Base-by-base conservation (phyloP, 306 rosid species). In the Cicer pinnatifidum region DNA sequence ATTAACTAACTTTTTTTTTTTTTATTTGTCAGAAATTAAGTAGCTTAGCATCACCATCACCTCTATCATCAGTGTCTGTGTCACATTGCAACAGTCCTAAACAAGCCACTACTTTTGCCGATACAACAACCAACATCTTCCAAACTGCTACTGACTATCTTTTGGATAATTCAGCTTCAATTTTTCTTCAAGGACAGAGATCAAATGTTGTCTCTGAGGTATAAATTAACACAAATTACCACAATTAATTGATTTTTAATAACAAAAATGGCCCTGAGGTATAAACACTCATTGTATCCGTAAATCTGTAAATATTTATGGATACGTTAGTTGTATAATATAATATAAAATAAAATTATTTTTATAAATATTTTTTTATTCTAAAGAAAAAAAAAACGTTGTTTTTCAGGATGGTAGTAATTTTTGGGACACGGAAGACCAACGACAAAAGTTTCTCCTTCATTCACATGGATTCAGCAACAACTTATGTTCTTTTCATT, bases 361-460 rank as follows among this genome's bases (percentile, higher is more conserved):
- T 28, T 28, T 3, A 3, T 28, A 3, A 28, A 28, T 7, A 6
- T 50, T 13, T 50, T 9, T 0, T 6, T 9, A 56, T 44, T 50
- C 35, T 71, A 69, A 80, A 69, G 33, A 23, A 28, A 28, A 28
- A 81, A 77, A 62, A 58, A 44, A 79, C 48, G 58, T 82, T 69
- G 37, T 81, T 85, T 85, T 84, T 90, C 90, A 92, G 98, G 95
- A 81, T 45, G 83, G 78, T 53, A 71, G 75, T 80, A 75, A 86
- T 9, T 83, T 89, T 66, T 90, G 96, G 96, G 97, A 87, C 37
- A 77, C 50, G 73, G 93, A 89, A 75, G 96, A 90, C 19, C 97
- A 89, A 37, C 81, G 92, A 85, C 93, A 91, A 82, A 86, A 77
- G 82, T 78, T 86, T 87, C 89, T 86, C 86, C 89, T 86, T 73